Conservation (phyloP, 2,329 filamentous ascomycete genomes). For the Fusarium buxicola region DNA sequence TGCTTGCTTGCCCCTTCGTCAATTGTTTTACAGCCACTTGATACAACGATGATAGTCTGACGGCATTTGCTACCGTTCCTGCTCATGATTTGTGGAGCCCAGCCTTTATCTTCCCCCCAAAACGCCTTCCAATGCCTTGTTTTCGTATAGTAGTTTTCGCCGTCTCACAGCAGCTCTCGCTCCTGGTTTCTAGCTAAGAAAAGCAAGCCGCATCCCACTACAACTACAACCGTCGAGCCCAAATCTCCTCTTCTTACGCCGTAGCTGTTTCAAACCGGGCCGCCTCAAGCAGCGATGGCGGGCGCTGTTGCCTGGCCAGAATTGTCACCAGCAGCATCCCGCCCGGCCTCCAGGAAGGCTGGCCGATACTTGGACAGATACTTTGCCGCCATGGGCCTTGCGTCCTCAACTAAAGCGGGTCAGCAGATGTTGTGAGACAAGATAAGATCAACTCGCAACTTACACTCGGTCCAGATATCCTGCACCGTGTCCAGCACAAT, state of each 20-base stretch:
- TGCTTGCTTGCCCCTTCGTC: neutral
- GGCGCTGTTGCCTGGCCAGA: slow-evolving; percentile 40
- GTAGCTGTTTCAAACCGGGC: neutral
- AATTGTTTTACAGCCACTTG: slow-evolving; percentile 21
- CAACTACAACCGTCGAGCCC: neutral
- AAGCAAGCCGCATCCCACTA: slow-evolving; percentile 8
- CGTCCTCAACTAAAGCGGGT: slow-evolving; percentile 66
- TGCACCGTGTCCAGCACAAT: slow-evolving; percentile 73
- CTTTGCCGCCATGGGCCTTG: slow-evolving; percentile 70
- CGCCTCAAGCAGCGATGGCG: slow-evolving; percentile 48
- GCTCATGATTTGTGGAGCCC: slow-evolving; percentile 3
- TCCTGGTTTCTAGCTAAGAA: slow-evolving; percentile 12
- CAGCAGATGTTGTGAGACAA: slow-evolving; percentile 21
- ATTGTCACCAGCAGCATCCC: slow-evolving; percentile 39
- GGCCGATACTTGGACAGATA: slow-evolving; percentile 72
- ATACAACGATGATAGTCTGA: neutral
- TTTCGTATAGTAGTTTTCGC: slow-evolving; percentile 15
- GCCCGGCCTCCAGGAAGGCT: slow-evolving; percentile 56
- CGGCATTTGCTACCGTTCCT: slow-evolving; percentile 11
- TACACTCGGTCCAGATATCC: slow-evolving; percentile 75
- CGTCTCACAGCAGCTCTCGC: slow-evolving; percentile 1
- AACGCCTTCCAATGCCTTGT: slow-evolving; percentile 34
- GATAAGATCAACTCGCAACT: slow-evolving; percentile 47
- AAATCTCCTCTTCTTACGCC: slow-evolving; percentile 1
- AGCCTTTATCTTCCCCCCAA: slow-evolving; percentile 23